These are phyloP conservation scores for Lyophyllum semitale DNA, from an alignment of 768 basidiomycete species.

Conservation along the genomic window DNA sequence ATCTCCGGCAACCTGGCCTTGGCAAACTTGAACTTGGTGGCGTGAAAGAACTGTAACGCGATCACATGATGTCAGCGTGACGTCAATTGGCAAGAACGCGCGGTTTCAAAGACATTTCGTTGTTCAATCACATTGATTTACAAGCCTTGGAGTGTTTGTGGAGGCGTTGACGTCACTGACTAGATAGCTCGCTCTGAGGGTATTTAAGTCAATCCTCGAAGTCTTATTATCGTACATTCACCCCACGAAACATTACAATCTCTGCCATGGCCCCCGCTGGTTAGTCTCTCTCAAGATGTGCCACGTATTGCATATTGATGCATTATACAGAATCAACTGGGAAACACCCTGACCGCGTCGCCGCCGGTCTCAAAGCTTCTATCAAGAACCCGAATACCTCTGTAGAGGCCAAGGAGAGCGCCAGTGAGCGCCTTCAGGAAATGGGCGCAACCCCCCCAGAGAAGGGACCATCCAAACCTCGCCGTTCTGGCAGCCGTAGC, in stretches of 20 bases:
- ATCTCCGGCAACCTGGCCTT: too few species aligned
- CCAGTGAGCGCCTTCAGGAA: constrained; percentile 40
- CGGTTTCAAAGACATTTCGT: too few species aligned
- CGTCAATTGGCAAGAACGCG: not conserved
- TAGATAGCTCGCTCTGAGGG: not conserved
- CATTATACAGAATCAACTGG: constrained; percentile 8
- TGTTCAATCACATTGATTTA: constrained; percentile 14
- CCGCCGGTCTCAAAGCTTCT: constrained; percentile 56
- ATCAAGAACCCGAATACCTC: constrained; percentile 58
- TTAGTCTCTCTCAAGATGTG: not conserved
- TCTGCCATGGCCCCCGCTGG: constrained; percentile 10
- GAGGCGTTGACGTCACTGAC: constrained; percentile 1
- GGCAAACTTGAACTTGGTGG: not conserved
- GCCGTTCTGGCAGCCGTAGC: not conserved
- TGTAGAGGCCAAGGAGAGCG: constrained; percentile 49
- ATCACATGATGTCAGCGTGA: constrained; percentile 12
- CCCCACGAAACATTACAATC: not conserved
- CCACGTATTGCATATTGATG: not conserved
- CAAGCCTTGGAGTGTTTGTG: constrained; percentile 2
- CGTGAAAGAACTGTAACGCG: not conserved
- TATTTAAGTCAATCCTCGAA: constrained; percentile 4
- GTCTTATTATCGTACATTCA: not conserved
- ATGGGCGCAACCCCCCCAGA: constrained; percentile 5
- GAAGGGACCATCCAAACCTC: not conserved
- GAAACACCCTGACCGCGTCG: constrained; percentile 49